Percentiles rank a stretch among this genome's conserved stretches.
These are phyloP conservation scores for maize (Zea mays) DNA, from an alignment of 176 grass and related monocot genomes.

Conservation along the genomic window DNA sequence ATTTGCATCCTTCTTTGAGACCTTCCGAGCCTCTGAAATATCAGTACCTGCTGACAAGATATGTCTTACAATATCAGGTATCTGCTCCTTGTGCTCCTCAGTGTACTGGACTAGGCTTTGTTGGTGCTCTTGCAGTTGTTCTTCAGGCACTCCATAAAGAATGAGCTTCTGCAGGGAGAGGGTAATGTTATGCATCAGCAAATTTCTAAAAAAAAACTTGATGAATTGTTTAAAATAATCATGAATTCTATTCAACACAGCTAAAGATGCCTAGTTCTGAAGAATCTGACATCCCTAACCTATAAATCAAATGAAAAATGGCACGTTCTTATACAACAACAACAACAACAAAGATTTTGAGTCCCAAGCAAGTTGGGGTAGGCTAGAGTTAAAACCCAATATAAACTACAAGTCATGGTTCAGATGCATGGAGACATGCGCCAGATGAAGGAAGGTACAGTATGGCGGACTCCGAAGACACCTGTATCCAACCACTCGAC, in stretches of 20 bases:
- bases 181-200: slow-evolving; percentile 1
- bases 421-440: too few relatives aligned
- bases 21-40: slow-evolving; percentile 17
- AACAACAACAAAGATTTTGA: too few relatives aligned
- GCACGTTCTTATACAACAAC: background rate
- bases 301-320: background rate
- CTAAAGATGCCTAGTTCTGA: background rate
- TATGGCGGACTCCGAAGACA: too few relatives aligned
- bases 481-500: too few relatives aligned
- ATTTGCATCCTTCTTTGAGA: slow-evolving; percentile 31
- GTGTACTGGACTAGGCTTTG: slow-evolving; percentile 45
- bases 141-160: slow-evolving; percentile 59
- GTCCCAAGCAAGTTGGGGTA: too few relatives aligned
- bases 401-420: too few relatives aligned
- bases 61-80: slow-evolving; percentile 36
- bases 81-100: slow-evolving; percentile 39
- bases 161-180: slow-evolving; percentile 68
- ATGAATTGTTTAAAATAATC: background rate
- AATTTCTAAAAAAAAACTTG: background rate
- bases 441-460: too few relatives aligned
- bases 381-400: too few relatives aligned
- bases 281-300: background rate
- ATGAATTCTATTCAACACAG: background rate
- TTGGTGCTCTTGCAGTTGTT: slow-evolving; percentile 48
- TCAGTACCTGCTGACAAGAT: slow-evolving; percentile 62